phyloP scores from a whole-genome alignment of 352 stramenopile species.

The Phytophthora ohioensis region DNA sequence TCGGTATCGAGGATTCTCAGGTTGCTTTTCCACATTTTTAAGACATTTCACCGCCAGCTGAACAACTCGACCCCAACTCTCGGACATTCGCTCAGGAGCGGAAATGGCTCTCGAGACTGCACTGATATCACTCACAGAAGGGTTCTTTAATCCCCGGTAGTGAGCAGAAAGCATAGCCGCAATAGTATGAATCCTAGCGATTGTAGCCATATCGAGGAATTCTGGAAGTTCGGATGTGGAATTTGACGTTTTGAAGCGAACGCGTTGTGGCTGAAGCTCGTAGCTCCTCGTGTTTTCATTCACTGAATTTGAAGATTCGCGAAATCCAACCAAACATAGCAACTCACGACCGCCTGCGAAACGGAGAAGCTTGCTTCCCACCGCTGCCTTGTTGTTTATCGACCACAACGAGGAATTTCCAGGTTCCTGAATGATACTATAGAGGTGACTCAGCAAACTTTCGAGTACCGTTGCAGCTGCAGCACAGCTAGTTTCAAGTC shows the following conservation, averaged over 20 bases:
- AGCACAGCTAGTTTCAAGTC: conserved; percentile 34
- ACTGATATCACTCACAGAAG: conserved; percentile 59
- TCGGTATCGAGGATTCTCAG: conserved; percentile 54
- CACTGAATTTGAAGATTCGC: neutral
- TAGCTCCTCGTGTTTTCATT: conserved; percentile 19
- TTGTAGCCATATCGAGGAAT: conserved; percentile 37
- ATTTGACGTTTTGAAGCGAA: conserved; percentile 55
- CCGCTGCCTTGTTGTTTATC: conserved; percentile 30
- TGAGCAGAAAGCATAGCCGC: conserved; percentile 55
- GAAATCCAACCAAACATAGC: conserved; percentile 51
- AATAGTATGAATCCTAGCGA: conserved; percentile 50
- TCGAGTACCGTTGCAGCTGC: conserved; percentile 40
- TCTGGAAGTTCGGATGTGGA: conserved; percentile 5
- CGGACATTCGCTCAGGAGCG: conserved; percentile 5
- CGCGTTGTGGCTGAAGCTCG: conserved; percentile 44
- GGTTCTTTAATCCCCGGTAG: conserved; percentile 48
- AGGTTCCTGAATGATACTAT: conserved; percentile 55
- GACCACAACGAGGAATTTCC: conserved; percentile 44
- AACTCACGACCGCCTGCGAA: conserved; percentile 43
- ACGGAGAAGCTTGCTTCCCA: conserved; percentile 37
- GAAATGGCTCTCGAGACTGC: conserved; percentile 56
- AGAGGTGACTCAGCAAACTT: conserved; percentile 37
- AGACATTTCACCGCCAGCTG: conserved; percentile 61
- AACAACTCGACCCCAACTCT: conserved; percentile 48
- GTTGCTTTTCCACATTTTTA: conserved; percentile 59